Evolutionary conservation across 768 basidiomycete genomes (phyloP).

Genomic region (Trametes gibbosa): DNA sequence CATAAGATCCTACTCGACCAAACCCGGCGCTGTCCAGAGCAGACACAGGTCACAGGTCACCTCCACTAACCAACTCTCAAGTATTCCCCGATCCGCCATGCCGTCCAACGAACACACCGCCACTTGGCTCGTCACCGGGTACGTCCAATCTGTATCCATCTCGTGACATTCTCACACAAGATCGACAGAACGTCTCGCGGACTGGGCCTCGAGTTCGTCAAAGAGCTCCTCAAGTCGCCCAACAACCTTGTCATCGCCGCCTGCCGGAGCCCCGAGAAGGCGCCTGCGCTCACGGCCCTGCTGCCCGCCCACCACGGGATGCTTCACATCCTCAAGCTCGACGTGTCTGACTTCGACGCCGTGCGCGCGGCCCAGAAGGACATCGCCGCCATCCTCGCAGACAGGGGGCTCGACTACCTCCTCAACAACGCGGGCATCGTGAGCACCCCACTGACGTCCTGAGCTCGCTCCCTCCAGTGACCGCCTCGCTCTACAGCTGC

Average conservation of each 20-base stretch:
- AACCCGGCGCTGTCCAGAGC: too few species aligned
- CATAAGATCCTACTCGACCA: too few species aligned
- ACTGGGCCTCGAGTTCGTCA: slow-evolving; percentile 29
- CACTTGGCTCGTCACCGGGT: too few species aligned
- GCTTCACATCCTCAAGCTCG: slow-evolving; percentile 34
- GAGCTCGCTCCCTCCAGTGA: slow-evolving; percentile 26
- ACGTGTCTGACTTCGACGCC: slow-evolving; percentile 26
- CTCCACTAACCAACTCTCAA: too few species aligned
- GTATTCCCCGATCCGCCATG: too few species aligned
- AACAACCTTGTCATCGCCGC: slow-evolving; percentile 29
- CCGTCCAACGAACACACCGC: too few species aligned
- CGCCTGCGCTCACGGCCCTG: slow-evolving; percentile 22
- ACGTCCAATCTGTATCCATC: too few species aligned
- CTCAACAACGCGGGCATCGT: slow-evolving; percentile 40
- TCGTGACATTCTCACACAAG: too few species aligned
- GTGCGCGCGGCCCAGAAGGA: slow-evolving; percentile 25
- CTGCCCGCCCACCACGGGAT: slow-evolving; percentile 22
- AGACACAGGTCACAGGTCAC: too few species aligned
- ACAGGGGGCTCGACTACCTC: slow-evolving; percentile 36
- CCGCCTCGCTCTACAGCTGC: too few species aligned
- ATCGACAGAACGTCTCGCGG: slow-evolving; percentile 15
- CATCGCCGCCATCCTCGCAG: slow-evolving; percentile 26
- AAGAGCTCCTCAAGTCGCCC: slow-evolving; percentile 21
- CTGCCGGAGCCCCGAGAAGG: slow-evolving; percentile 26
- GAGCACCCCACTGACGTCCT: too few species aligned